Conservation (phyloP, 139 green algal species). For the Micractinium sp. region DNA sequence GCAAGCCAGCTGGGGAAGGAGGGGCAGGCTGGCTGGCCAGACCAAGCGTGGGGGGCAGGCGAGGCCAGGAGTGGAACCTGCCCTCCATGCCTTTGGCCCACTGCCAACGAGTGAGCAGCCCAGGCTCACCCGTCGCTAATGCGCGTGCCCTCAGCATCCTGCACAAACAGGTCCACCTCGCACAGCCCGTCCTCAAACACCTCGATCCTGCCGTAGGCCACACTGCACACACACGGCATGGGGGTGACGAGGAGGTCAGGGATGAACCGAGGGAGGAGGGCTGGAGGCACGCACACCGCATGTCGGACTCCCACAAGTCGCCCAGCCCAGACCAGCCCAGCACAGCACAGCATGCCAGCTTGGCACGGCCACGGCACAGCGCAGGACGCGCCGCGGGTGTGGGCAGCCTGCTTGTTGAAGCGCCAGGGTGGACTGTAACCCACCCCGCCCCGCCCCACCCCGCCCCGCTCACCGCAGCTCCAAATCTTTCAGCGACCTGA, state of each 20-base stretch:
- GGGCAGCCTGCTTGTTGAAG: no score
- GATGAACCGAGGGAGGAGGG: not conserved
- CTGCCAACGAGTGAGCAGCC: no score
- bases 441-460: no score
- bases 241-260: not conserved
- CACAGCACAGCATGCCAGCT: not conserved
- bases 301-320: no score
- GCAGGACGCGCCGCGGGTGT: not conserved
- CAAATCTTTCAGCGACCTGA: conserved; percentile 76
- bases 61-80: no score
- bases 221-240: not conserved
- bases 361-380: not conserved
- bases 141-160: conserved; percentile 47
- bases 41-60: no score
- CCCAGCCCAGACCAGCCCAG: no score
- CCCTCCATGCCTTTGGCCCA: no score
- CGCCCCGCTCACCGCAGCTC: conserved; percentile 51
- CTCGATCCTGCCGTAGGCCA: conserved; percentile 70
- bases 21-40: no score
- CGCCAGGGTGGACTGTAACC: no score
- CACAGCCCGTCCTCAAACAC: conserved; percentile 16
- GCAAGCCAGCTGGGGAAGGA: not conserved
- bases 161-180: conserved; percentile 70
- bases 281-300: not conserved
- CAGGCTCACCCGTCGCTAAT: conserved; percentile 42